Evolutionary conservation across 176 grass and related monocot species (phyloP), one percentile per base, ranked within the genome.

Genomic region (Musa schizocarpa): DNA sequence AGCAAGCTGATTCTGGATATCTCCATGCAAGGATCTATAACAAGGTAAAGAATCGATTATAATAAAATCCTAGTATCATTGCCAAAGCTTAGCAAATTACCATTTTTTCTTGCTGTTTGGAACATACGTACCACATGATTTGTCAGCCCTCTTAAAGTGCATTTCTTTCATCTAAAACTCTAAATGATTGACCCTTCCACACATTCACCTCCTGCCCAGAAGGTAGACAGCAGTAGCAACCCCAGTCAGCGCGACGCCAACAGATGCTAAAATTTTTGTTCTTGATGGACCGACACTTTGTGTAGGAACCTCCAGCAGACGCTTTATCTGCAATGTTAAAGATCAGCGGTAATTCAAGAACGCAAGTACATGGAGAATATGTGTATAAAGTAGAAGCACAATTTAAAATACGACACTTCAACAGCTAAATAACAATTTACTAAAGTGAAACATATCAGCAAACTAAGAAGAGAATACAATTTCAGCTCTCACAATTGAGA

Each of bases 261-360:
- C 24, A 9, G 94, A 88, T 27, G 78, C 84, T 51, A 93, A 79
- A 73, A 89, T 85, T 86, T 88, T 98, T 66, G 87, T 69, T 86
- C 85, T 83, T 65, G 85, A 86, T 63, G 79, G 7, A 71, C 94
- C 85, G 73, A 81, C 65, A 13, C 82, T 80, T 78, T 57, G 52
- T 10, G 48, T 65, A 26, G 90, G 94, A 72, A 91, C 57, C 76
- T 93, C 94, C 26, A 98, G 61, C 71, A 98, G 82, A 73, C 53
- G 65, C 65, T 74, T 71, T 63, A 93, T 72, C 90, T 98, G 81
- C 3, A 81, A 74, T 25, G 69, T 19, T 51, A 65, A 49, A 77
- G 20, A 70, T 16, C 1, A 73, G 62, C 52, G 19, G 13, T 61
- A 17, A 82, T 5, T 51, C 43, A 17, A 49, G 25, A 9, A 55